Evolutionary conservation across 176 grass and related monocot genomes (phyloP).

Genomic region (Eleusine coracana): DNA sequence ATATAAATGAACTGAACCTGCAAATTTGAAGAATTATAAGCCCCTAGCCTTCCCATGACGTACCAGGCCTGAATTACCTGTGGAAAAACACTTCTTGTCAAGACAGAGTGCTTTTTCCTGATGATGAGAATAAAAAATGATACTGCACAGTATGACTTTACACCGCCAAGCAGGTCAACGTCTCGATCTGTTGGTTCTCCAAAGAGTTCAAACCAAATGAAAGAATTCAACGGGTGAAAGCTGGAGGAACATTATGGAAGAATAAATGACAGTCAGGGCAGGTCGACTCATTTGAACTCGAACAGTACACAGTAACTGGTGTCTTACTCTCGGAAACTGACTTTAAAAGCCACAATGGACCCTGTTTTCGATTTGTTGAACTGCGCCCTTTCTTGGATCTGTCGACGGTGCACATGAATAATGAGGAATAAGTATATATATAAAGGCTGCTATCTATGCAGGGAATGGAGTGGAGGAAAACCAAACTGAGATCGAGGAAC

Average conservation of each 20-base stretch:
- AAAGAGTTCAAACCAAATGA: slow-evolving; percentile 95
- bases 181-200: slow-evolving; percentile 83
- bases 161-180: slow-evolving; percentile 85
- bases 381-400: slow-evolving; percentile 82
- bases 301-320: background rate
- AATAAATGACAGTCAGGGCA: background rate
- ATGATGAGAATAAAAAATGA: slow-evolving; percentile 25
- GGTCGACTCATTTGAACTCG: background rate
- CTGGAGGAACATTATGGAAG: slow-evolving; percentile 49
- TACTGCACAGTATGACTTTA: slow-evolving; percentile 53
- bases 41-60: slow-evolving; percentile 90
- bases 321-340: slow-evolving; percentile 92
- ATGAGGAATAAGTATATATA: background rate
- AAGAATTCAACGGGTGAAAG: slow-evolving; percentile 79
- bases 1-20: slow-evolving; percentile 61
- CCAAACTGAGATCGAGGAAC: background rate
- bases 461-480: background rate
- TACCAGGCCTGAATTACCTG: slow-evolving; percentile 97
- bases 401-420: slow-evolving; percentile 22
- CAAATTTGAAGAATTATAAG: slow-evolving; percentile 93
- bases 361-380: slow-evolving; percentile 78
- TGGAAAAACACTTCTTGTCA: background rate
- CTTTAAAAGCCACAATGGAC: slow-evolving; percentile 80
- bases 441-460: background rate
- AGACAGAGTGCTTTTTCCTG: slow-evolving; percentile 20